Evolutionary conservation across 805 yeast species (phyloP), one percentile per base, ranked within the genome.

Genomic region (Kazachstania bromeliacearum): DNA sequence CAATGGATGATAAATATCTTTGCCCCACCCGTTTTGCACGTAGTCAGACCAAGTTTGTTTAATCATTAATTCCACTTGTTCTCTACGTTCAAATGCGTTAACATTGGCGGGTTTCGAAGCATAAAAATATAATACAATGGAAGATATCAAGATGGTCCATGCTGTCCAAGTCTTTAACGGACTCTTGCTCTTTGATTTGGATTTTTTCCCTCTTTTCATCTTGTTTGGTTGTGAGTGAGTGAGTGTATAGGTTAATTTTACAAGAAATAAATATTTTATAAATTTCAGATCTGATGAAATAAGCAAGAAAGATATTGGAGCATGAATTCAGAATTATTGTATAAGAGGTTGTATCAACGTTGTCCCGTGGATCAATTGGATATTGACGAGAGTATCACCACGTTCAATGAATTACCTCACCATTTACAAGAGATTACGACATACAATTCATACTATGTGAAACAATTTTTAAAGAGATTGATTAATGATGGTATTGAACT

Each of bases 1-100:
- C n/a, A 81, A 51, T 0, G 96, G 95, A 28, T 67, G 66, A 50
- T 80, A 87, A 1, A 77, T 73, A 53, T 87, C 96, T 40, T 66
- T 68, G 6, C 95, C 95, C 88, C 94, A 85, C 0, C 82, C 96
- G 50, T 82, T 67, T 19, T 66, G 60, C 10, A 37, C 34, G 52
- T 88, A 88, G 35, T 79, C 80, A 19, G 64, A 64, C 95, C 95
- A 88, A 5, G 88, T 72, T 28, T 77, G 78, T 37, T 75, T 63
- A 50, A 88, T 83, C 4, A 75, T 85, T n/a, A 64, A 53, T 47
- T 68, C 76, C 21, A 87, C 88, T 44, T 71, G 71, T 10, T 62
- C 57, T 10, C 16, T 21, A 24, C 35, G 35, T n/a, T n/a, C 7
- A n/a, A n/a, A n/a, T n/a, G n/a, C n/a, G n/a, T n/a, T n/a, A n/a